A percentile compares a stretch with the other conserved stretches of the same genome.
Evolutionary conservation across 1,284 basidiomycete species (phyloP).

Genomic region (Sporisorium iseilematis-ciliati): DNA sequence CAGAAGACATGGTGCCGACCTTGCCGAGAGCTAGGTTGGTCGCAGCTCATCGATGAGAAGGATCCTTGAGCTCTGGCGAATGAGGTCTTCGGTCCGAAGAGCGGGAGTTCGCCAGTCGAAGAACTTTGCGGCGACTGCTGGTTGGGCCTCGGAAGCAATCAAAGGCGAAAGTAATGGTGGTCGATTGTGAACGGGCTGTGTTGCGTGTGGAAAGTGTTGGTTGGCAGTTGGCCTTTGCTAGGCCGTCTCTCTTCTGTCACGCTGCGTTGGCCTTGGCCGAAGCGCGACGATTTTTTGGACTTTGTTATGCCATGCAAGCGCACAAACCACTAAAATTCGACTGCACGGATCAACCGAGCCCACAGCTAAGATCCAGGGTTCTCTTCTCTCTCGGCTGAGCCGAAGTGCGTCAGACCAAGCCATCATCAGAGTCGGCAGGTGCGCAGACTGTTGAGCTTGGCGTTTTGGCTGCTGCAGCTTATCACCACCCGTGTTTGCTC

Average conservation of each 20-base stretch:
- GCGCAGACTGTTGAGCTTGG: conserved; percentile 4
- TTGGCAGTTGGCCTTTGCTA: no score
- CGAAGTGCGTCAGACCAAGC: not conserved
- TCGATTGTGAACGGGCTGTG: no score
- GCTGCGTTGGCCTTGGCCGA: no score
- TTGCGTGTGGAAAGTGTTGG: no score
- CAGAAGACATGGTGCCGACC: conserved; percentile 13
- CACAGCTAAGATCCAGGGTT: not conserved
- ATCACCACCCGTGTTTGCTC: not conserved
- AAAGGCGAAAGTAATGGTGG: not conserved
- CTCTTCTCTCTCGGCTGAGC: conserved; percentile 1
- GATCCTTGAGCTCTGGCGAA: not conserved
- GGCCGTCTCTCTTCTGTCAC: no score
- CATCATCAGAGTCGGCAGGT: not conserved
- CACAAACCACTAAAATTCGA: not conserved
- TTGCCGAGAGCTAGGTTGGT: conserved; percentile 6
- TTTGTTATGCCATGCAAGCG: no score
- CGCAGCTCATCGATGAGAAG: conserved; percentile 15
- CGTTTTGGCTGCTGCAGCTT: not conserved
- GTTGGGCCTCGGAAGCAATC: no score
- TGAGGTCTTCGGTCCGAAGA: not conserved
- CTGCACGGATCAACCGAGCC: conserved; percentile 19
- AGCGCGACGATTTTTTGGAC: no score
- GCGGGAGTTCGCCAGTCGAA: not conserved
- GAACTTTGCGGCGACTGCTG: no score